Evolutionary conservation across 2,329 filamentous ascomycete species (phyloP).

Genomic region (Pseudocercospora pini-densiflorae): DNA sequence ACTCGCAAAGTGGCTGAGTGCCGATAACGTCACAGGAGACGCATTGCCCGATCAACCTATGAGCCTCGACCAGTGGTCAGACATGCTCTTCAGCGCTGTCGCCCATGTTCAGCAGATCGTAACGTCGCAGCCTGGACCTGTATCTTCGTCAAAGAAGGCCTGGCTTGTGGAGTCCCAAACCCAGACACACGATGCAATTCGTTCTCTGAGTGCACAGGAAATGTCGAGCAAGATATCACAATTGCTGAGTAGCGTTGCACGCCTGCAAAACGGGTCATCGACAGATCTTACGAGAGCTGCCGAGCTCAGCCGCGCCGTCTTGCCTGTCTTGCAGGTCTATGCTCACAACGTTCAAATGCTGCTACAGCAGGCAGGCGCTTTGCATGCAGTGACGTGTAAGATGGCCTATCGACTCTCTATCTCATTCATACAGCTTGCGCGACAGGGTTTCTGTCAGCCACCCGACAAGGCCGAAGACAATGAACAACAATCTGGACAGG

Average conservation of each 20-base stretch:
- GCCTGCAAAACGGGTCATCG: background rate
- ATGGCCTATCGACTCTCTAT: slow-evolving; percentile 77
- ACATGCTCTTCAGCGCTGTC: slow-evolving; percentile 5
- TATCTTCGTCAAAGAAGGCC: slow-evolving; percentile 61
- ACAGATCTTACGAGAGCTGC: slow-evolving; percentile 2
- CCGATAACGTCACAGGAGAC: background rate
- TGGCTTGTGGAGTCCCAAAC: slow-evolving; percentile 57
- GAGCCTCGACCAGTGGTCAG: slow-evolving; percentile 10
- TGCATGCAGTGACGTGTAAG: slow-evolving; percentile 74
- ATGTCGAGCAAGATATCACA: background rate
- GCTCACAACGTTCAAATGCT: slow-evolving; percentile 62
- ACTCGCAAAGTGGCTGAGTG: slow-evolving; percentile 30
- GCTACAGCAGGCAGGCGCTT: slow-evolving; percentile 61
- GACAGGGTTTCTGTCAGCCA: slow-evolving; percentile 89
- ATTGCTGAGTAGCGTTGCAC: background rate
- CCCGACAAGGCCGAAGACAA: slow-evolving; percentile 67
- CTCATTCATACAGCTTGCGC: slow-evolving; percentile 76
- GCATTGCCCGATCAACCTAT: background rate
- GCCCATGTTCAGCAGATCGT: background rate
- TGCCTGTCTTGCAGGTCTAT: slow-evolving; percentile 79
- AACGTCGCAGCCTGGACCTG: slow-evolving; percentile 58
- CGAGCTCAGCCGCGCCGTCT: slow-evolving; percentile 38
- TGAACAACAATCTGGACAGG: slow-evolving; percentile 63
- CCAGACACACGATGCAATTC: background rate
- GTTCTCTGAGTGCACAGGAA: background rate